phyloP scores from a whole-genome alignment of 352 stramenopile species.

The Pythium periplocum region DNA sequence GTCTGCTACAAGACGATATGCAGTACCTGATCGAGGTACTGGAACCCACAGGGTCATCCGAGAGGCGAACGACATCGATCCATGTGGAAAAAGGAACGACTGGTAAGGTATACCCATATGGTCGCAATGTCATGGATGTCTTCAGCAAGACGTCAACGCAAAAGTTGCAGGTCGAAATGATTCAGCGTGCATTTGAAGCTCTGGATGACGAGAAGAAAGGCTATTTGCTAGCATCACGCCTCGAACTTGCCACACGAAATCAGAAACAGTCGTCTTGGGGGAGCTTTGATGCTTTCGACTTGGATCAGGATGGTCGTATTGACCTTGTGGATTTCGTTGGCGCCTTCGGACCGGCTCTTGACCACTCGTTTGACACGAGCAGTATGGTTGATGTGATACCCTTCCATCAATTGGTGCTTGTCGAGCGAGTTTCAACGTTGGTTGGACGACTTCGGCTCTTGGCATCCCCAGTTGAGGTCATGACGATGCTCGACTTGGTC shows the following conservation, averaged over 20 bases:
- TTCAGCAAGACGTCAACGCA: constrained; percentile 47
- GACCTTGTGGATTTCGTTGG: constrained; percentile 57
- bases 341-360: constrained; percentile 39
- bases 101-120: constrained; percentile 59
- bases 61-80: background rate
- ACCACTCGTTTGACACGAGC: constrained; percentile 39
- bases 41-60: background rate
- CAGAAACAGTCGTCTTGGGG: constrained; percentile 24
- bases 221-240: constrained; percentile 29
- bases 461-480: constrained; percentile 15
- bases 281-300: constrained; percentile 47
- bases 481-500: constrained; percentile 21
- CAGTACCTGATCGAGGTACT: constrained; percentile 41
- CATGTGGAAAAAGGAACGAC: background rate
- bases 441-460: constrained; percentile 37
- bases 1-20: constrained; percentile 55
- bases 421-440: constrained; percentile 32
- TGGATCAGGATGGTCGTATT: constrained; percentile 37
- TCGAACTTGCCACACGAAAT: constrained; percentile 7
- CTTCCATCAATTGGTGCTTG: constrained; percentile 22
- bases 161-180: constrained; percentile 42
- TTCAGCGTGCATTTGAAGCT: constrained; percentile 26
- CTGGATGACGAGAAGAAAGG: constrained; percentile 34
- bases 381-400: constrained; percentile 8
- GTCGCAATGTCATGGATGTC: constrained; percentile 39